Evolutionary conservation across 2,329 filamentous ascomycete genomes (phyloP), one percentile per base, ranked within the genome.

Genomic region (Fusarium oligoseptatum): DNA sequence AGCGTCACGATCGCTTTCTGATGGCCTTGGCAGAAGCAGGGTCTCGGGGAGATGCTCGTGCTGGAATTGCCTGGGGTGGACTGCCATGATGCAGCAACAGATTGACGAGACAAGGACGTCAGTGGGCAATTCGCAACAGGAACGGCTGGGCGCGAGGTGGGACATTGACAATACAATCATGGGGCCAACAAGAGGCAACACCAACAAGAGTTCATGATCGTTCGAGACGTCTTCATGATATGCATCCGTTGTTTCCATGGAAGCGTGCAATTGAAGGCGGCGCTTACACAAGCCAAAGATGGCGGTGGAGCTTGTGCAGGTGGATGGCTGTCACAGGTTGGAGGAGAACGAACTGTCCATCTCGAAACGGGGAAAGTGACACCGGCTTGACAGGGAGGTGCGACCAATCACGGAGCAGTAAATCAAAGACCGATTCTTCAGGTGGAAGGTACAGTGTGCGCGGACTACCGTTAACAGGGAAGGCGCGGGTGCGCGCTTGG

Each of bases 1-100:
- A 70, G 39, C 48, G 66, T 70, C 72, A 68, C 60, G 72, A 75
- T 75, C 66, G 69, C 63, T 75, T 62, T 74, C 41, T 74, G 73
- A 70, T 55, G 73, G 73, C 71, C 73, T 75, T 75, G 73, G 73
- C 70, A 71, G 73, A 74, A 56, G 73, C 73, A 76, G 34, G 72
- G 70, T 74, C 67, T 71, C 61, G 70, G 73, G 24, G 64, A 76
- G 64, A 64, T 56, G 39, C 48, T 64, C 41, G 50, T 36, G 71
- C 64, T 74, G 72, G 72, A 75, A 75, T 75, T 73, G 65, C 43
- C 48, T 67, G 71, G 56, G 48, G 57, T 45, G 14, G 39, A 68
- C 22, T 60, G 39, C 48, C 15, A 60, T 58, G 34, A 64, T 32
- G 55, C 22, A 24, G 39, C 22, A 29, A 27, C 39, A 39, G 24